Evolutionary conservation across 495 filamentous ascomycete genomes (phyloP).

Genomic region (Clavariopsis aquatica): DNA sequence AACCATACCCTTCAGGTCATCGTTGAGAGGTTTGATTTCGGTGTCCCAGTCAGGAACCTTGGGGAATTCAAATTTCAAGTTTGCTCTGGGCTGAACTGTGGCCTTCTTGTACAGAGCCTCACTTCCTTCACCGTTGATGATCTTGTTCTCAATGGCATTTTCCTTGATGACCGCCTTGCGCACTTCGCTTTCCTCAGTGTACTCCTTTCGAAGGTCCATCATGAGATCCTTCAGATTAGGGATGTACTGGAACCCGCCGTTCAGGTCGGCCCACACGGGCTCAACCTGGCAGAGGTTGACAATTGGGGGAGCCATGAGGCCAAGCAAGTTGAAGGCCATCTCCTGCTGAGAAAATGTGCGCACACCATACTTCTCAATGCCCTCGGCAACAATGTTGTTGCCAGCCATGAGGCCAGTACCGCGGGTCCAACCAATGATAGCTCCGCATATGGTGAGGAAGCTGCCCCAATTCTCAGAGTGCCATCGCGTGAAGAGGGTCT

Average conservation of each 20-base stretch:
- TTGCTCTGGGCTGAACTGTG: conserved; percentile 87
- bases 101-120: conserved; percentile 94
- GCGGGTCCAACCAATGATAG: conserved; percentile 98
- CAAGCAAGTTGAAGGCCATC: conserved; percentile 98
- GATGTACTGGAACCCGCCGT: conserved; percentile 96
- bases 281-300: conserved; percentile 95
- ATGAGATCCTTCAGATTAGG: conserved; percentile 95
- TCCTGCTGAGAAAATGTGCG: conserved; percentile 98
- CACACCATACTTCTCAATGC: conserved; percentile 92
- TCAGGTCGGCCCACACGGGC: conserved; percentile 94
- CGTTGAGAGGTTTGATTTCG: conserved; percentile 84
- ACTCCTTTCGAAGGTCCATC: conserved; percentile 82
- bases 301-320: conserved; percentile 91
- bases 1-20: conserved; percentile 91
- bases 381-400: conserved; percentile 97
- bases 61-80: conserved; percentile 96
- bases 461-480: conserved; percentile 96
- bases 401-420: conserved; percentile 97
- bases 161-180: conserved; percentile 93
- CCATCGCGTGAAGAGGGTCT: conserved; percentile 99
- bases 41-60: conserved; percentile 84
- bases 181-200: conserved; percentile 92
- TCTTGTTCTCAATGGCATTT: conserved; percentile 94
- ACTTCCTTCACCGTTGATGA: conserved; percentile 90
- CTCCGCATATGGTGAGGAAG: conserved; percentile 98